phyloP scores from a whole-genome alignment of 2,329 filamentous ascomycete genomes.

The Thermothelomyces thermophilus region DNA sequence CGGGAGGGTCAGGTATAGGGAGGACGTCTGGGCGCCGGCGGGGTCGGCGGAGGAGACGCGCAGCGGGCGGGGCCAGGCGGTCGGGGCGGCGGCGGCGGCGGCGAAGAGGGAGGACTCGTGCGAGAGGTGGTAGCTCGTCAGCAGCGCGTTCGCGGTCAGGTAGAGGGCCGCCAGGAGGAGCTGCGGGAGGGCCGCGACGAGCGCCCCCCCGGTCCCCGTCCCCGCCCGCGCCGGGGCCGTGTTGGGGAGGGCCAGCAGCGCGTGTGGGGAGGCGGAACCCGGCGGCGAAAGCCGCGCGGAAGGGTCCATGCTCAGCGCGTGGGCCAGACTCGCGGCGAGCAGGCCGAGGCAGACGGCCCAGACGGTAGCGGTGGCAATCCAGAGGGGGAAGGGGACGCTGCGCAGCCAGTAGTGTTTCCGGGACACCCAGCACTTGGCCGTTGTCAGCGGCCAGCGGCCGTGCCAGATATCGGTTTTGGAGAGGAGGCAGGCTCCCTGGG shows the following conservation, averaged over 20 bases:
- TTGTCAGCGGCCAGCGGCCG: conserved; percentile 35
- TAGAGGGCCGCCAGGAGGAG: conserved; percentile 43
- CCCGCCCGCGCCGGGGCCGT: conserved; percentile 19
- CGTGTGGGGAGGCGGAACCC: conserved; percentile 32
- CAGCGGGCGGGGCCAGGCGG: conserved; percentile 27
- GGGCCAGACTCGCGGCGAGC: conserved; percentile 34
- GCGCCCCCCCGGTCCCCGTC: conserved; percentile 28
- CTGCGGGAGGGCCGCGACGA: conserved; percentile 43
- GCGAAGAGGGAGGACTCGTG: conserved; percentile 44
- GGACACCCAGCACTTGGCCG: conserved; percentile 39
- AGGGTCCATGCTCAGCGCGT: conserved; percentile 30
- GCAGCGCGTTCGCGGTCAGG: conserved; percentile 40
- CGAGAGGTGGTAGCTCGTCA: conserved; percentile 44
- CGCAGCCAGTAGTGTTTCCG: conserved; percentile 40
- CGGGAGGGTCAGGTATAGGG: conserved; percentile 46
- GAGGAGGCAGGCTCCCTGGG: conserved; percentile 39
- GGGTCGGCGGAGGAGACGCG: conserved; percentile 39
- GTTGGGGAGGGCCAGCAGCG: conserved; percentile 24
- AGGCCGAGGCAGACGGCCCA: conserved; percentile 36
- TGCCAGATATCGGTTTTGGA: conserved; percentile 40
- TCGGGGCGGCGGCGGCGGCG: conserved; percentile 19
- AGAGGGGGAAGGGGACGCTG: conserved; percentile 37
- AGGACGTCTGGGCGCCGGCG: conserved; percentile 39
- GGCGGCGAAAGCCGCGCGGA: conserved; percentile 34
- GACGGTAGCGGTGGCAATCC: conserved; percentile 34